Base-by-base conservation (phyloP, 2,329 filamentous ascomycete genomes). In the Paraconiothyrium sp. region DNA sequence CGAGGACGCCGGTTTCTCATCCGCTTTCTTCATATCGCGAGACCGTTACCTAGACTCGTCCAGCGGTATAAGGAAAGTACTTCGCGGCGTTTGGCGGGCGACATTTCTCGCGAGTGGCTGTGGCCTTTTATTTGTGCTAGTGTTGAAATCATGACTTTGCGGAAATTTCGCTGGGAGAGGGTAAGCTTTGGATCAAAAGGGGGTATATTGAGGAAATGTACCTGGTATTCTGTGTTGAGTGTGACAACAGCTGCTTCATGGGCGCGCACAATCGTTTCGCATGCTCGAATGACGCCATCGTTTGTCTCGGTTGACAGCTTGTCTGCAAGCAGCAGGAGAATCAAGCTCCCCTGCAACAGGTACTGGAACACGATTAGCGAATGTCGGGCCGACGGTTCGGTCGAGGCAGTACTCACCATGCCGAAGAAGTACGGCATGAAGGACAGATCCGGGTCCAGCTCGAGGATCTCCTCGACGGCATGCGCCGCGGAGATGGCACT, bases 381-480 rank as follows among this genome's bases (percentile, higher is more conserved):
- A 44, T n/a, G 47, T 24, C 57, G 43, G n/a, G 4, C 30, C 5
- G 34, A 20, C 9, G 1, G 22, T 13, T 32, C 34, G n/a, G 14
- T 37, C 51, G 8, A 3, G n/a, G 6, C 22, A 43, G n/a, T n/a
- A 85, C 86, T 67, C 57, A 75, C 72, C 73, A 97, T 94, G 63
- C 93, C 94, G 70, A 97, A 97, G 81, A 97, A 94, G 82, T 96
- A 97, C 3, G 94, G 93, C 93, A 97, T 97, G 78, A 96, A 96
- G 75, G 94, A 94, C 44, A 97, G 84, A 63, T 94, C 93, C 0
- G 94, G 93, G 73, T 97, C 94, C 72, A 92, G 92, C 71, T 97
- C 92, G 49, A 97, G 86, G 56, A 97, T 95, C 66, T 92, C 89
- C 67, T 88, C 88, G 62, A 96, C 92, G 8, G 94, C 93, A 80